phyloP scores from a whole-genome alignment of 768 basidiomycete species.

The Psilocybe subaeruginosa region DNA sequence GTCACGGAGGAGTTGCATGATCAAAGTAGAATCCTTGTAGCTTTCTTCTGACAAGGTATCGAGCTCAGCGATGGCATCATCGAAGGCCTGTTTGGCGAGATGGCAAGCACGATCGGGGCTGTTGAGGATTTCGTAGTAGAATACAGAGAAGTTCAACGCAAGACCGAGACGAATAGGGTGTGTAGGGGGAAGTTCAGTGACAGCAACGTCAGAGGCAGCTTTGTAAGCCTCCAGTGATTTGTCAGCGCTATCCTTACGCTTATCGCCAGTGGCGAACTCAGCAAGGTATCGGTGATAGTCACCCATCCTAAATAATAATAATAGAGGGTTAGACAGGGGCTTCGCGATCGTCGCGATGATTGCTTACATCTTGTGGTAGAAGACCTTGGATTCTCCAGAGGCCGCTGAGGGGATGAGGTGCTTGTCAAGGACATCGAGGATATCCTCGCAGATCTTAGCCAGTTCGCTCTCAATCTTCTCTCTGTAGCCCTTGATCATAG shows the following conservation, averaged over 20 bases:
- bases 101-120: constrained; percentile 98
- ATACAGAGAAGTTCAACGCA: constrained; percentile 98
- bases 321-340: constrained; percentile 19
- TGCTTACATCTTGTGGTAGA: constrained; percentile 98
- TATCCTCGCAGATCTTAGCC: constrained; percentile 98
- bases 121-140: constrained; percentile 99
- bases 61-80: constrained; percentile 98
- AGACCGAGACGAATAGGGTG: constrained; percentile 99
- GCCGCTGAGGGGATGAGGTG: constrained; percentile 97
- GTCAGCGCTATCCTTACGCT: constrained; percentile 96
- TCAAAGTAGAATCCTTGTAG: constrained; percentile 98
- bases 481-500: constrained; percentile 97
- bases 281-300: constrained; percentile 99
- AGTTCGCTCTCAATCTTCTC: constrained; percentile 98
- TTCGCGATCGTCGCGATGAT: background rate
- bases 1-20: constrained; percentile 96
- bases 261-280: constrained; percentile 97
- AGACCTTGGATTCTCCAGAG: constrained; percentile 96
- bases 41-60: constrained; percentile 98
- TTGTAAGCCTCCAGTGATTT: constrained; percentile 98
- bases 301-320: constrained; percentile 78
- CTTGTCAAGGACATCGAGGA: constrained; percentile 96
- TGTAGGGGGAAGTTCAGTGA: constrained; percentile 92
- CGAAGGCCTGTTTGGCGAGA: constrained; percentile 98
- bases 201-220: constrained; percentile 95